phyloP scores from a whole-genome alignment of 306 rosid species.

The Quercus aquifolioides region DNA sequence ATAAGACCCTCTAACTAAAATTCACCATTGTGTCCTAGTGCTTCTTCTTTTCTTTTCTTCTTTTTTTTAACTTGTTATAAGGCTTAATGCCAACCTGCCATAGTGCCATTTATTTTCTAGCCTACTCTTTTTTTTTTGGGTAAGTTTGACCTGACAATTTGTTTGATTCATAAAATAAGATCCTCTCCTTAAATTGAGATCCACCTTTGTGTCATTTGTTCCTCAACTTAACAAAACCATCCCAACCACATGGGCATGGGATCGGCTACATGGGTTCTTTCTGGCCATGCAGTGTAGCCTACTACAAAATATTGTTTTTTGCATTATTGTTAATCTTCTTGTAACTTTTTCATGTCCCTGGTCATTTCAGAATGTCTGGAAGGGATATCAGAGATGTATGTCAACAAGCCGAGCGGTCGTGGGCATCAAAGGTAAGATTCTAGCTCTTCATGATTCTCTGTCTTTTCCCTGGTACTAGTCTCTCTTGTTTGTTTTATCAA shows the following conservation, averaged over 20 bases:
- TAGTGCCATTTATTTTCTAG: too few species aligned
- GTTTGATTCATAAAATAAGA: not conserved
- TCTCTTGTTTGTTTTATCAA: not conserved
- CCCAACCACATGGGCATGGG: not conserved
- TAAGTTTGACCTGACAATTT: not conserved
- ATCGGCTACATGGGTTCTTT: not conserved
- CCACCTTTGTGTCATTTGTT: not conserved
- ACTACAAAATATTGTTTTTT: not conserved
- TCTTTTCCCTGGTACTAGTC: not conserved
- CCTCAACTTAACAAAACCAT: not conserved
- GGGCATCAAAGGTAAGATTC: slow-evolving; percentile 84
- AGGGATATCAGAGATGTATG: slow-evolving; percentile 89
- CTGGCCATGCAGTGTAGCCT: not conserved
- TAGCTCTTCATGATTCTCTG: not conserved
- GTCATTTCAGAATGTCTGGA: slow-evolving; percentile 81
- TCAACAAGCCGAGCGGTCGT: slow-evolving; percentile 87
- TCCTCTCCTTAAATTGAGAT: not conserved
- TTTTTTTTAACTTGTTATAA: not conserved
- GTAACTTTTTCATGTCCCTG: not conserved
- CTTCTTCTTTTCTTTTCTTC: not conserved
- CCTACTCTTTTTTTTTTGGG: not conserved
- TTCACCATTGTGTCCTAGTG: not conserved
- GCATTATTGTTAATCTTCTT: not conserved
- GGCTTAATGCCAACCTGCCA: not conserved
- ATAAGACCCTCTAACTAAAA: too few species aligned